Evolutionary conservation across 2,329 filamentous ascomycete genomes (phyloP), one percentile per base, ranked within the genome.

Genomic region (Meredithiella fracta): DNA sequence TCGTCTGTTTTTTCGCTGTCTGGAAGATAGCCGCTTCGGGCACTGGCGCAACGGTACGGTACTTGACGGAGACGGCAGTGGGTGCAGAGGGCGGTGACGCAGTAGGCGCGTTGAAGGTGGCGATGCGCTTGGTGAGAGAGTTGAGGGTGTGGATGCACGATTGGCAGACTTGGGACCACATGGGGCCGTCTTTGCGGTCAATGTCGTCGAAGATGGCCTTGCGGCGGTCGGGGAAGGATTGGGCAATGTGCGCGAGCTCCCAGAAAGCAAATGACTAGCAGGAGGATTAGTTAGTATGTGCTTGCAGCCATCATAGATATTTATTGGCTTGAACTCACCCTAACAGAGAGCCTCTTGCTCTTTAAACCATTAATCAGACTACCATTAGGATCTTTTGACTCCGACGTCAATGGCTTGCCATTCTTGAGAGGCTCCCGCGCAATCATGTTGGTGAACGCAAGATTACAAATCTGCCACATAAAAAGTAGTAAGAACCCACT

Each of bases 301-400:
- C 8, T 20, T 8, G 40, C 3, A 34, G 8, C n/a, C 3, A 22
- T n/a, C 6, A 34, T 3, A 3, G 56, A 9, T 9, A 20, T 9
- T 31, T 53, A n/a, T 14, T 1, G 47, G 1, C 23, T 20, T 5
- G 29, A 34, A 65, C 73, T 63, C 69, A 85, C 83, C 68, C 79
- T 82, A 59, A 86, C 80, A 8, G 86, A 74, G 7, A 86, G 74
- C 67, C 91, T 92, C 69, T 89, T 92, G 61, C 83, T 83, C 65
- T 83, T 90, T 49, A 97, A 68, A 0, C 91, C 91, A 57, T 82
- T 88, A 51, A 97, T 67, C 26, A 97, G 73, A 65, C 86, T 95
- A 37, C 88, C 89, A 64, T 95, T 97, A 0, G 91, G 87, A 67
- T 96, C 90, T 64, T 86, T 92, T 15, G 88, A 86, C 61, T 91